A percentile compares a stretch with the other conserved stretches of the same genome.
phyloP scores from a whole-genome alignment of 768 basidiomycete species.

The Boletus insuetus region DNA sequence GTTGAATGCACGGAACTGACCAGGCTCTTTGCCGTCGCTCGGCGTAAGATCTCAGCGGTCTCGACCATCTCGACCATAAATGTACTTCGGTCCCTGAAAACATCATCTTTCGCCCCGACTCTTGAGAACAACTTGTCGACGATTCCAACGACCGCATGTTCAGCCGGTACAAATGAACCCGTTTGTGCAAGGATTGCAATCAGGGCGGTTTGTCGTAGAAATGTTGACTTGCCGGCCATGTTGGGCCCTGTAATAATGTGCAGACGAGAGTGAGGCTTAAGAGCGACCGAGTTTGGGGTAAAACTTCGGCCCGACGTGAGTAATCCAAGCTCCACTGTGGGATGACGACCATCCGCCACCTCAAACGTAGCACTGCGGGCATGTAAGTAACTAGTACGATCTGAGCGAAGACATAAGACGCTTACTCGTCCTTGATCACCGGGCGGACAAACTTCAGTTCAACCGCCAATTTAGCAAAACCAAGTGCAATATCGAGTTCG shows the following conservation, averaged over 20 bases:
- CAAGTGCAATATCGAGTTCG: conserved; percentile 81
- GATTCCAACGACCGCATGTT: conserved; percentile 73
- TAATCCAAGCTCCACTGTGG: conserved; percentile 88
- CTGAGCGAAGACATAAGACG: background rate
- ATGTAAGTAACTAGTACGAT: conserved; percentile 1
- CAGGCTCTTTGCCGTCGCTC: conserved; percentile 80
- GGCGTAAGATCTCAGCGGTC: conserved; percentile 83
- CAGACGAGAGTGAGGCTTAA: conserved; percentile 59
- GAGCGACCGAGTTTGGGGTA: conserved; percentile 74
- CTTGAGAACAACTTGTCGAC: conserved; percentile 93
- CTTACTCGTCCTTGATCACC: conserved; percentile 65
- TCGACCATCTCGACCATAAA: conserved; percentile 99
- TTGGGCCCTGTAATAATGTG: conserved; percentile 94
- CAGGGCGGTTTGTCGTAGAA: conserved; percentile 87
- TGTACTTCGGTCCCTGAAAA: conserved; percentile 90
- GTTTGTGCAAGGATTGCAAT: conserved; percentile 88
- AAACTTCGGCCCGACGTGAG: conserved; percentile 72
- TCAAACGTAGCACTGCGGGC: conserved; percentile 51
- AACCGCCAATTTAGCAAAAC: conserved; percentile 76
- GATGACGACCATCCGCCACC: conserved; percentile 83
- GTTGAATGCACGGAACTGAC: conserved; percentile 41
- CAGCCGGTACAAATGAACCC: conserved; percentile 93
- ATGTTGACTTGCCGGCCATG: conserved; percentile 94
- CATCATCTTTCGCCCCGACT: conserved; percentile 91
- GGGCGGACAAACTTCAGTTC: conserved; percentile 81